A percentile compares a stretch with the other conserved stretches of the same genome.
Evolutionary conservation across 257 asterid species (phyloP).

Genomic region (Eustoma russellianum): DNA sequence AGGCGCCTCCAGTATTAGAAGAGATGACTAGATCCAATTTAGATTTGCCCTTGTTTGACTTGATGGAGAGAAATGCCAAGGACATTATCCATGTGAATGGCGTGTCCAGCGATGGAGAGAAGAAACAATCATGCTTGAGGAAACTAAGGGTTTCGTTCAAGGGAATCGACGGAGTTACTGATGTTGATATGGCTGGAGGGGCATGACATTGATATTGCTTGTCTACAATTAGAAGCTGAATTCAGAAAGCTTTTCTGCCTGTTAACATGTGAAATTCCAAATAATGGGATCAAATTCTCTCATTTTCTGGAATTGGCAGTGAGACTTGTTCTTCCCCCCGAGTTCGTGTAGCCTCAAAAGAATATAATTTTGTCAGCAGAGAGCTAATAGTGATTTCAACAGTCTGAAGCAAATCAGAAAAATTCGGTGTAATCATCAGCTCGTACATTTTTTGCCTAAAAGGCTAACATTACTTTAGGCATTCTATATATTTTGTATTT

Average conservation of each 20-base stretch:
- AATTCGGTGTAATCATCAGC: no score
- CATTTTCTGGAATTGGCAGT: no score
- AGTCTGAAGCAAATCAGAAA: no score
- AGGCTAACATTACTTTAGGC: no score
- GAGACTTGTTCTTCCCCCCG: no score
- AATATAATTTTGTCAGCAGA: no score
- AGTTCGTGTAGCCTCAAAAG: no score
- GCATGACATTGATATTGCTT: constrained; percentile 23
- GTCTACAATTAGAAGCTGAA: background rate
- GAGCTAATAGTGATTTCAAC: no score
- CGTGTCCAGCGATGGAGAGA: constrained; percentile 64
- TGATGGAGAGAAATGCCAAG: constrained; percentile 48
- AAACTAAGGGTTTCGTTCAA: constrained; percentile 66
- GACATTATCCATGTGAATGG: constrained; percentile 76
- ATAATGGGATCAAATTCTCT: no score
- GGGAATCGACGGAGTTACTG: constrained; percentile 56
- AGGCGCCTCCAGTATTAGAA: constrained; percentile 88
- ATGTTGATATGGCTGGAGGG: constrained; percentile 79
- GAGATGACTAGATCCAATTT: constrained; percentile 81
- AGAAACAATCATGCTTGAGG: constrained; percentile 77
- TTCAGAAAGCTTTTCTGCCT: background rate
- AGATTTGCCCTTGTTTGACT: constrained; percentile 56
- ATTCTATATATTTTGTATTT: no score
- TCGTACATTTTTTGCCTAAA: no score
- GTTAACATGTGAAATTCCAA: no score